Base-by-base conservation (phyloP, 805 yeast species). In the Danielia oregonensis region DNA sequence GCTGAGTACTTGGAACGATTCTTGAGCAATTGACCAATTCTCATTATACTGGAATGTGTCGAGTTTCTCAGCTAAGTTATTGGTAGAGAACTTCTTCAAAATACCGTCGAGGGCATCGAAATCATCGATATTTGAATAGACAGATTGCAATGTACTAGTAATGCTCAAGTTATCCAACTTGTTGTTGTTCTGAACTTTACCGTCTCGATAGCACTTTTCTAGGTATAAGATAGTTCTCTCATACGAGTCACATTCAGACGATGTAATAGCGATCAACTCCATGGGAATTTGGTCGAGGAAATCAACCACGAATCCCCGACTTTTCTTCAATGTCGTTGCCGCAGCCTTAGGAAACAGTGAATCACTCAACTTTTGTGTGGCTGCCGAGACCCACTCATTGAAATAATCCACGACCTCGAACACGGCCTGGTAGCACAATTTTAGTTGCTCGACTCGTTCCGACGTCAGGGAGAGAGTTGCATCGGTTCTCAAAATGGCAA, bases 61-160 rank as follows among this genome's bases (percentile, higher is more conserved):
- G 17, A 89, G 72, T 52, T 86, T 85, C 40, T 88, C 89, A n/a
- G 76, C 73, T 28, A 87, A 61, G 43, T 78, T 76, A 26, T 78
- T 75, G 0, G 82, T 73, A 0, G 95, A 78, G 46, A 86, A 82
- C 40, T 72, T 72, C 39, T 85, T 79, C 37, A 89, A 62, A 4
- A 86, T 78, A 15, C 98, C 99, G 52, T 85, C 89, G 21, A 93
- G 67, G 0, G 96, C 80, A 63, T 93, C 99, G 24, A 81, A 72
- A 51, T 94, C 98, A 48, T 87, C 91, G 31, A 93, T 77, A 37
- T 78, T 82, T 6, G 95, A 82, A 55, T 93, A 93, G 65, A 89
- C 84, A 17, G 73, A 71, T 48, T 86, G 87, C n/a, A 93, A 58
- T 4, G 79, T 69, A 1, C 64, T 54, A 15, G 68, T 70, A 49